Base-by-base conservation (phyloP, 2,329 filamentous ascomycete genomes). In the Domatiomyces catenatus region DNA sequence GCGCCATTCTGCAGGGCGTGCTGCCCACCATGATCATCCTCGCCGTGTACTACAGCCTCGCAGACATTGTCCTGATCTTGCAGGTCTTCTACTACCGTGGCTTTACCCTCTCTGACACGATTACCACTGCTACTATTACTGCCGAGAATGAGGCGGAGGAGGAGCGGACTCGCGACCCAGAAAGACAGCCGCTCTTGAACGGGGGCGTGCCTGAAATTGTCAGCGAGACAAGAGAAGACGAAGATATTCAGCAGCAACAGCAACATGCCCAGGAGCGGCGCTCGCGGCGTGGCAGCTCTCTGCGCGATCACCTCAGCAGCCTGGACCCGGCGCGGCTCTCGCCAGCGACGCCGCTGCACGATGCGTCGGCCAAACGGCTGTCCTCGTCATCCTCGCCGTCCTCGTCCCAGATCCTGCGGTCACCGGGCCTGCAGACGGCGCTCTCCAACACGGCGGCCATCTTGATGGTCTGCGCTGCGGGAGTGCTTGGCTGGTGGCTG, bases 71-170 rank as follows among this genome's bases (percentile, higher is more conserved):
- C 1, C 74, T 98, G 1, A 72, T 96, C 0, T 75, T 73, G 0
- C 92, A 98, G 68, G 94, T 86, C 67, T 94, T 96, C 71, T 96
- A 94, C 71, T 98, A 98, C 67, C 81, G 86, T 48, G 89, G 89
- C 2, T 92, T 94, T 49, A 70, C 63, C 3, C 53, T 70, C 17
- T 62, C 57, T 8, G 66, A 68, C 46, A 56, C 60, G 2, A 52
- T 42, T 17, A 6, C 15, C 19, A 36, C 8, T 32, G 3, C 43
- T 45, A 24, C 28, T 8, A 19, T 48, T 19, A 47, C 52, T 36
- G 46, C 47, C 15, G 53, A 55, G 20, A 52, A 53, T 6, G 61
- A 62, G 47, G 15, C 54, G 6, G 22, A 24, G 22, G 22, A 24
- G 6, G 6, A 24, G 3, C 3, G 22, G 32, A 5, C 32, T 39